Evolutionary conservation across 2,329 filamentous ascomycete species (phyloP), one percentile per base, ranked within the genome.

Genomic region (Onygena corvina): DNA sequence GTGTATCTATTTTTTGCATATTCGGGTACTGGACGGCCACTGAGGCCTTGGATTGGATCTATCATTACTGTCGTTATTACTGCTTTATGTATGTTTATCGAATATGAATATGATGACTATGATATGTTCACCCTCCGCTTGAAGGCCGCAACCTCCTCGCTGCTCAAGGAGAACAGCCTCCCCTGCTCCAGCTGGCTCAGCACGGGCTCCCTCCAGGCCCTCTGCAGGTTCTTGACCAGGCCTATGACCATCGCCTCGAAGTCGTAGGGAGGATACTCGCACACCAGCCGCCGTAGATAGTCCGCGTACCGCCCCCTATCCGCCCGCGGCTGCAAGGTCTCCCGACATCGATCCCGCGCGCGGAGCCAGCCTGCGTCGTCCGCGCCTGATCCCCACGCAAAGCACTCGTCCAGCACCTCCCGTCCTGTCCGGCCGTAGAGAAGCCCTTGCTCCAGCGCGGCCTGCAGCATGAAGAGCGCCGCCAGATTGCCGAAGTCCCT

Each of bases 151-250:
- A 46, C 25, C 23, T 46, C 42, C 3, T 29, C 23, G 3, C 9
- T 29, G 16, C 9, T 14, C 30, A 46, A 31, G 18, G 42, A 46
- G 11, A 18, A 57, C 5, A 73, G 57, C 56, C 67, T 60, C 1
- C 73, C 72, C 21, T 64, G 64, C 53, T 78, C 75, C 3, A 79
- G 62, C 53, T 78, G 75, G 1, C 69, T 57, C 1, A 79, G 64
- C 16, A 77, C 62, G 0, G 76, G 76, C 27, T 65, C 61, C 16
- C 69, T 59, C 14, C 74, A 59, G 4, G 60, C 62, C 2, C 63
- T 57, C 51, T 74, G 66, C 9, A 78, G 58, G 23, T 64, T 59
- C 0, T 60, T 54, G 4, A 79, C 54, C 50, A 72, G 73, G 0
- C 60, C 59, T 3, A 71, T 52, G 1, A 76, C 53, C 1, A 56